Conservation (phyloP, 106 monocot species). For the Posidonia australis region DNA sequence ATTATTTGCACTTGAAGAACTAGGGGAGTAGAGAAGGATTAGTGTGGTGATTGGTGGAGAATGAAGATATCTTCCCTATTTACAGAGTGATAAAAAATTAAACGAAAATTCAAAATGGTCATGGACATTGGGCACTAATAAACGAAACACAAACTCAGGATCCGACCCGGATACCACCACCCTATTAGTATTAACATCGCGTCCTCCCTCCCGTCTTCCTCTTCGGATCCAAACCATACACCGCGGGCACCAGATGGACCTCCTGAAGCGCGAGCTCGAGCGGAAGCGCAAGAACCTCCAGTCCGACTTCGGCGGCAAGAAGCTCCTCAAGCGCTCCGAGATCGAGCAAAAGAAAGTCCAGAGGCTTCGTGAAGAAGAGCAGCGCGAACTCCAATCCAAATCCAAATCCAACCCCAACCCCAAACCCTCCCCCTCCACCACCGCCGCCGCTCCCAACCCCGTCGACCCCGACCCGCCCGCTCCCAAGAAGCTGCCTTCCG, state of each 20-base stretch:
- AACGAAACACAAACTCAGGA: no score
- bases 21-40: no score
- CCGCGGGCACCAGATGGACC: slow-evolving; percentile 46
- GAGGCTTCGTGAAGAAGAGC: slow-evolving; percentile 71
- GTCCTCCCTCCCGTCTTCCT: no score
- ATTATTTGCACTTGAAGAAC: no score
- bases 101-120: no score
- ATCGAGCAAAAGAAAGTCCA: slow-evolving; percentile 81
- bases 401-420: slow-evolving; percentile 4
- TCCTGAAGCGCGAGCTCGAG: slow-evolving; percentile 66
- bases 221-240: no score
- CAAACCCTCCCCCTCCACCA: slow-evolving; percentile 4
- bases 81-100: no score
- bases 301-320: slow-evolving; percentile 80
- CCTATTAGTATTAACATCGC: no score
- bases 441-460: slow-evolving; percentile 8
- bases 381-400: slow-evolving; percentile 48
- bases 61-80: no score
- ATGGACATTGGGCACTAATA: no score
- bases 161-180: no score
- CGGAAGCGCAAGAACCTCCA: slow-evolving; percentile 57
- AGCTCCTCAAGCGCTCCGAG: slow-evolving; percentile 86
- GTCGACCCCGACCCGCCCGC: slow-evolving; percentile 7
- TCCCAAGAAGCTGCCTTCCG: slow-evolving; percentile 19
- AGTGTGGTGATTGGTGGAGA: no score